A percentile compares a stretch with the other conserved stretches of the same genome.
These are phyloP conservation scores for Mollisiaceae sp. DNA, from an alignment of 2,329 filamentous ascomycete species.

Conservation along the genomic window DNA sequence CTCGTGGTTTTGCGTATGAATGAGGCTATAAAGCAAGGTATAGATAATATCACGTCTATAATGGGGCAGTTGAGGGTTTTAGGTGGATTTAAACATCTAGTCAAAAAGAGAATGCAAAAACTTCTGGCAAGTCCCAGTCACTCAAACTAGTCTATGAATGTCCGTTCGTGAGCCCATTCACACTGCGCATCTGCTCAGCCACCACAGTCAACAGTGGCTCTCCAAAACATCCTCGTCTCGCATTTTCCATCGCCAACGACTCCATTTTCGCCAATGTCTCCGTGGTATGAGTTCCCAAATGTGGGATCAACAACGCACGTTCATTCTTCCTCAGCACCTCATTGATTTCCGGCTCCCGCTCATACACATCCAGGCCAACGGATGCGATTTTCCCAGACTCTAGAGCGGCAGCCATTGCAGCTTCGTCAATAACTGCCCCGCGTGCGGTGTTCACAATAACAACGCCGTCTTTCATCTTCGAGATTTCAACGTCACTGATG, in stretches of 20 bases:
- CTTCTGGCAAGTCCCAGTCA: too few species aligned
- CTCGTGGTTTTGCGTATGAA: too few species aligned
- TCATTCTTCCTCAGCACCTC: constrained; percentile 63
- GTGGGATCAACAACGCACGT: constrained; percentile 66
- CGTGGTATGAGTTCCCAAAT: constrained; percentile 69
- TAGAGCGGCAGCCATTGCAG: constrained; percentile 74
- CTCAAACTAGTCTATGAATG: background rate
- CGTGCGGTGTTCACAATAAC: constrained; percentile 81
- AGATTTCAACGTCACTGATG: constrained; percentile 70
- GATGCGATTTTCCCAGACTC: constrained; percentile 69
- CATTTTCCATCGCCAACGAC: constrained; percentile 48
- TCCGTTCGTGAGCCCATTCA: background rate
- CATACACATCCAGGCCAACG: constrained; percentile 78
- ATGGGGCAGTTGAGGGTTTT: too few species aligned
- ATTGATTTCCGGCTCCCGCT: constrained; percentile 74
- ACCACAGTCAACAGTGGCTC: constrained; percentile 20
- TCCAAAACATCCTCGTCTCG: constrained; percentile 27
- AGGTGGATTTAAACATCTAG: too few species aligned
- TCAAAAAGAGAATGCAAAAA: too few species aligned
- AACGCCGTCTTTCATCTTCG: constrained; percentile 76
- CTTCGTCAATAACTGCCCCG: constrained; percentile 79
- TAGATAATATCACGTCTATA: too few species aligned
- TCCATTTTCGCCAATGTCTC: constrained; percentile 49
- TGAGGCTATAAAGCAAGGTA: too few species aligned
- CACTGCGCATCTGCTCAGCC: constrained; percentile 7